Base-by-base conservation (phyloP, 2,329 filamentous ascomycete species). In the Fusarium avenaceum region DNA sequence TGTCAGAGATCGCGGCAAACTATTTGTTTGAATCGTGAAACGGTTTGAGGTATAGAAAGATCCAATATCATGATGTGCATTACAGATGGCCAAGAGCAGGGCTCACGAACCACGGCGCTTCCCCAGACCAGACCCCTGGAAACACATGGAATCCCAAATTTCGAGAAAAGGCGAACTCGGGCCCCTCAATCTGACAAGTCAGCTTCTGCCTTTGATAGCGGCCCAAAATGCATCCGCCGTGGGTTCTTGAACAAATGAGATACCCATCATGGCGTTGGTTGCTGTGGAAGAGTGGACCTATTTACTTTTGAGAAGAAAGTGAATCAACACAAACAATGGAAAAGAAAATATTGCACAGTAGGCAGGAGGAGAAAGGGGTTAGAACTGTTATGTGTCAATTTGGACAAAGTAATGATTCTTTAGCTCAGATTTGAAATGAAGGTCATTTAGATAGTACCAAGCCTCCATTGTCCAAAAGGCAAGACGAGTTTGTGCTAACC, bases 201-300 rank as follows among this genome's bases (percentile, higher is more conserved):
- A 68, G 54, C 40, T 61, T 24, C 24, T 24, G 24, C 24, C 24
- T 24, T 24, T 50, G 50, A 30, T 52, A 45, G 40, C 42, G 52
- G 64, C 58, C 65, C 35, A 67, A 67, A 46, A 45, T 47, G 61
- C 51, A 57, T 47, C 65, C 38, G 62, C 68, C 52, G 57, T 50
- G 57, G 70, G 56, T 55, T 58, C 61, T 58, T 50, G 66, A 60
- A 62, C 60, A 65, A 67, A 73, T 71, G 71, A 72, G 65, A 55
- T 69, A 62, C 72, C 71, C 56, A 71, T 62, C 59, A 40, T 50
- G 49, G 50, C 57, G 56, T 63, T 57, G 72, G 72, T 74, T 74
- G 72, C 72, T 26, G 35, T 64, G 72, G 72, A 73, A 74, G 72
- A 51, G 72, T 74, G 72, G 72, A 66, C 62, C 56, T 74, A 64